phyloP scores from a whole-genome alignment of 177 flowering plant species.

The Vitis hybrid region DNA sequence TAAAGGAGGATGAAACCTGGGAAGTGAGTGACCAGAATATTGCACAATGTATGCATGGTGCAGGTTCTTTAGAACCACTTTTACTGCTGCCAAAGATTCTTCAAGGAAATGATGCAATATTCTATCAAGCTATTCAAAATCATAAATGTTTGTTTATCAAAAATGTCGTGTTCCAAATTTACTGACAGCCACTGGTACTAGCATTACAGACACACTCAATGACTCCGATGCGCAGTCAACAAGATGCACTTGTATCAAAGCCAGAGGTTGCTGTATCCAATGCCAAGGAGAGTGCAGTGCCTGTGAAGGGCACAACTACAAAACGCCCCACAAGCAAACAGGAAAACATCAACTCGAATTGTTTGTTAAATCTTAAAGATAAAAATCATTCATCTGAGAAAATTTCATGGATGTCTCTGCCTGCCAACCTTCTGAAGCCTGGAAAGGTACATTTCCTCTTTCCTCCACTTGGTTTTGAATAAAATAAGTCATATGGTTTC shows the following conservation, averaged over 20 bases:
- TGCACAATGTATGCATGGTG: no score
- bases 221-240: conserved; percentile 32
- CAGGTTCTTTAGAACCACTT: no score
- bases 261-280: conserved; percentile 25
- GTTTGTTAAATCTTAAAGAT: conserved; percentile 24
- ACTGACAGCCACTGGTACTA: conserved; percentile 10
- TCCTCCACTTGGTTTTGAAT: background rate
- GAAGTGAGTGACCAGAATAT: no score
- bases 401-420: conserved; percentile 60
- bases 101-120: no score
- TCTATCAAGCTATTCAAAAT: background rate
- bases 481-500: background rate
- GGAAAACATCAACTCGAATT: conserved; percentile 33
- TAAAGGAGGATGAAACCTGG: no score
- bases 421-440: conserved; percentile 56
- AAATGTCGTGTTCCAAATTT: background rate
- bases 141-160: background rate
- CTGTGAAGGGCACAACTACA: conserved; percentile 21
- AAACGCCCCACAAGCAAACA: conserved; percentile 33
- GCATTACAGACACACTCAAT: conserved; percentile 39
- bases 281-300: conserved; percentile 24
- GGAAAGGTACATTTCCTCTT: conserved; percentile 58
- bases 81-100: no score
- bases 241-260: conserved; percentile 28
- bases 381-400: conserved; percentile 41